These are phyloP conservation scores for Kwoniella dendrophila DNA, from an alignment of 768 basidiomycete species.

Conservation along the genomic window DNA sequence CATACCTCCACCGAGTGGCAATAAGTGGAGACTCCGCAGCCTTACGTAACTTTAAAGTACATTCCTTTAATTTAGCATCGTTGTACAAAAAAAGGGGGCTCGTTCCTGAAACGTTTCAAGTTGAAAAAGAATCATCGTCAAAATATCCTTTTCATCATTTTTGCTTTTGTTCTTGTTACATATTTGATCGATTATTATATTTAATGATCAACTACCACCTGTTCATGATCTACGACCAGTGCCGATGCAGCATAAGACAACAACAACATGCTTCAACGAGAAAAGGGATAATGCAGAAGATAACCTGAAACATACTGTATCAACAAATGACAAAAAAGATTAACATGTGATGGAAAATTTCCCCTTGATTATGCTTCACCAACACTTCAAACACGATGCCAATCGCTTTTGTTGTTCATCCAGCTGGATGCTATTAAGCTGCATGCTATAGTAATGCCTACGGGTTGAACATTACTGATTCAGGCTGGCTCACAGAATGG, in stretches of 20 bases:
- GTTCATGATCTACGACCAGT: neutral
- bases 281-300: too few species aligned
- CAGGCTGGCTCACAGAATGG: neutral
- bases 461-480: constrained; percentile 5
- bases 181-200: neutral
- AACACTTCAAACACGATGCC: neutral
- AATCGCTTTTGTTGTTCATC: neutral
- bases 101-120: constrained; percentile 11
- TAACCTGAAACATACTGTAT: too few species aligned
- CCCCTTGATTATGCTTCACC: too few species aligned
- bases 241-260: too few species aligned
- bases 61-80: too few species aligned
- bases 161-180: constrained; percentile 12
- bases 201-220: too few species aligned
- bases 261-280: too few species aligned
- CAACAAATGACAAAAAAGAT: too few species aligned
- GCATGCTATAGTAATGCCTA: neutral
- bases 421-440: neutral
- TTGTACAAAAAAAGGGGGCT: neutral
- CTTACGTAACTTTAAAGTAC: too few species aligned
- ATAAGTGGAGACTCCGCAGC: neutral
- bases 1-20: too few species aligned
- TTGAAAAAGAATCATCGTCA: neutral
- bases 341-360: too few species aligned
- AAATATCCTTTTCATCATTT: neutral